phyloP scores from a whole-genome alignment of 2,329 filamentous ascomycete species.

The Fusarium buxicola region DNA sequence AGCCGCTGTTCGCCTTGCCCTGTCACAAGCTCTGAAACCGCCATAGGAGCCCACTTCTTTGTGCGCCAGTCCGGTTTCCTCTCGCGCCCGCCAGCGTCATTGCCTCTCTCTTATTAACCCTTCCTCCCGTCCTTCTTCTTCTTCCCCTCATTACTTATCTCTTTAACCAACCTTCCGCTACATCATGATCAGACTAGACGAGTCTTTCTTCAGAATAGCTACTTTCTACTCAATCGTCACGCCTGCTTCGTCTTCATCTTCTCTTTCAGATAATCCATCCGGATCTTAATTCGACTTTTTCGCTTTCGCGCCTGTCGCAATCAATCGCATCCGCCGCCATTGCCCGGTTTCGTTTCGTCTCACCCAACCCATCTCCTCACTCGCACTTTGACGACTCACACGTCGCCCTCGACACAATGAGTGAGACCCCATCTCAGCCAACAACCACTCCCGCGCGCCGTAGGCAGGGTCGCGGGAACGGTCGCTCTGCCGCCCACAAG shows the following conservation, averaged over 20 bases:
- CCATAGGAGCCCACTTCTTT: constrained; percentile 28
- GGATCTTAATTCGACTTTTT: constrained; percentile 31
- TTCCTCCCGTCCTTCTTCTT: constrained; percentile 26
- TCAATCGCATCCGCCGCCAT: constrained; percentile 14
- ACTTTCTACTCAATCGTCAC: constrained; percentile 35
- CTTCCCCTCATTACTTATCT: constrained; percentile 29
- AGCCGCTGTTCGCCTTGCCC: constrained; percentile 7
- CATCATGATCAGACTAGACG: constrained; percentile 44
- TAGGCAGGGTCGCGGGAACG: constrained; percentile 56
- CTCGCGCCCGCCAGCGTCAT: constrained; percentile 37
- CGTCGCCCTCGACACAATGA: constrained; percentile 46
- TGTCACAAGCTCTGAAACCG: constrained; percentile 9
- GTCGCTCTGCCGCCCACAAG: constrained; percentile 59
- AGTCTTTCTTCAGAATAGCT: constrained; percentile 37
- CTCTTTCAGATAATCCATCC: constrained; percentile 35
- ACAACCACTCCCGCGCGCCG: constrained; percentile 53
- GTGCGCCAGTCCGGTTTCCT: constrained; percentile 20
- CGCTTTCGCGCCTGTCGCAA: constrained; percentile 27
- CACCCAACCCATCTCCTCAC: constrained; percentile 9
- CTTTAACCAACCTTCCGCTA: constrained; percentile 32
- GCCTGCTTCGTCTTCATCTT: constrained; percentile 27
- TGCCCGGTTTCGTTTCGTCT: constrained; percentile 7
- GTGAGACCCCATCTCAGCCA: constrained; percentile 48
- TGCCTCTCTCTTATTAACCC: constrained; percentile 33
- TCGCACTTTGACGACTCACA: constrained; percentile 6